Base-by-base conservation (phyloP, 2,329 filamentous ascomycete species). In the Botrytis porri region DNA sequence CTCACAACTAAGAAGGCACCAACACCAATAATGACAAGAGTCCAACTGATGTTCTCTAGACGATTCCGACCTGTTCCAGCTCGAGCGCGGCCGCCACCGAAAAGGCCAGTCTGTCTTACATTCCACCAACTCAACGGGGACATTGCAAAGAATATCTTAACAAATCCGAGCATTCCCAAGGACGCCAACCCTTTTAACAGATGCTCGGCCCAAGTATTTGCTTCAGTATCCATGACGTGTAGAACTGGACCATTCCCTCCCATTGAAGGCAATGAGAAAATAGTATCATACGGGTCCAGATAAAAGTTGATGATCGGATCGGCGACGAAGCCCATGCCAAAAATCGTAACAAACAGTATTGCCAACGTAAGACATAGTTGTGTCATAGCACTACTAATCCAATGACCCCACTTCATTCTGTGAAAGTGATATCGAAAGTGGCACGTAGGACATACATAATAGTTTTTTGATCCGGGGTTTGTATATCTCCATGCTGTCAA, bases 221-320 rank as follows among this genome's bases (percentile, higher is more conserved):
- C 81, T 73, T 88, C 85, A 51, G 87, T 84, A 18, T 87, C 85
- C 82, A 83, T 64, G 74, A 78, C 51, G 77, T 79, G 60, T 82
- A 78, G 66, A 54, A 29, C 14, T 22, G 64, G 62, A 85, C 82
- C 59, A 82, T 78, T 60, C 84, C 84, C 48, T 83, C 83, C 83
- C 77, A 77, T 83, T 75, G 77, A 81, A 64, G 81, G 79, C 80
- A 82, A 84, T 41, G 85, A 83, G 39, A 89, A 83, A 59, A 86
- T 83, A 18, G 88, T 89, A 69, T 90, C 89, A 72, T 89, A 83
- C 0, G 94, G 94, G 79, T 97, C 94, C 71, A 95, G 83, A 85
- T 95, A 97, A 41, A 97, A 84, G 78, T 94, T 93, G 81, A 98
- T 91, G 74, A 98, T 93, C 1, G 95, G 95, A 82, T 98, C 95